These are phyloP conservation scores for Sporothrix mexicana DNA, from an alignment of 2,329 filamentous ascomycete species.

Conservation along the genomic window DNA sequence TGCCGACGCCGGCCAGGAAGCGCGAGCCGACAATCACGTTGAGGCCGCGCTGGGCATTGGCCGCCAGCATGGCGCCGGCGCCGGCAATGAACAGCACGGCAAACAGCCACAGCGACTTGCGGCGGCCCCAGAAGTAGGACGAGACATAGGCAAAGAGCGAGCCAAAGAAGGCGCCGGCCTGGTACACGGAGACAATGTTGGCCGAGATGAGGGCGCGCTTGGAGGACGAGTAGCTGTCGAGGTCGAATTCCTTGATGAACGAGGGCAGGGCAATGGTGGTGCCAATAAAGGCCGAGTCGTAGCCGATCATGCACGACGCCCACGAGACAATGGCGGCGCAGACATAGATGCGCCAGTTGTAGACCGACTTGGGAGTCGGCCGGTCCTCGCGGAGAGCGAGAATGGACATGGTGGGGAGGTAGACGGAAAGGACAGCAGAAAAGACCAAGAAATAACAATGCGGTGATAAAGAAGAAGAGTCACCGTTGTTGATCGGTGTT, in stretches of 20 bases:
- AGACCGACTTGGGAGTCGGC: constrained; percentile 62
- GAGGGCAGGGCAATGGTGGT: constrained; percentile 74
- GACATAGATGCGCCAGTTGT: constrained; percentile 66
- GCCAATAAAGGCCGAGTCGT: constrained; percentile 79
- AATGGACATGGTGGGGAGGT: constrained; percentile 44
- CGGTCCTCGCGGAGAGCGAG: constrained; percentile 61
- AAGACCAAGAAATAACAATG: not conserved
- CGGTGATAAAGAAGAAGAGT: not conserved
- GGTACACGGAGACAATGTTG: constrained; percentile 82
- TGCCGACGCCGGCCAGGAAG: constrained; percentile 67
- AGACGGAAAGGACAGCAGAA: not conserved
- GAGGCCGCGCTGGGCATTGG: constrained; percentile 65
- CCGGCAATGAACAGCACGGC: constrained; percentile 70
- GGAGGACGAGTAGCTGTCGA: constrained; percentile 54
- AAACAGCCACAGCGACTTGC: constrained; percentile 67
- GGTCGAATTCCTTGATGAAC: constrained; percentile 71
- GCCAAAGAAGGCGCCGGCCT: constrained; percentile 84
- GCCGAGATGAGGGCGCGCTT: constrained; percentile 67
- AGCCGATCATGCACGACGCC: constrained; percentile 63
- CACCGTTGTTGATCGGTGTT: not conserved
- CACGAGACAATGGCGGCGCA: constrained; percentile 62
- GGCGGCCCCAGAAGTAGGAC: constrained; percentile 71
- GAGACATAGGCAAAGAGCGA: constrained; percentile 71
- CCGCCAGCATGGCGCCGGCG: constrained; percentile 74
- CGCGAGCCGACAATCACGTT: constrained; percentile 67